A percentile compares a stretch with the other conserved stretches of the same genome.
Conservation (phyloP, 2,329 filamentous ascomycete genomes). For the Colletotrichum lentis region DNA sequence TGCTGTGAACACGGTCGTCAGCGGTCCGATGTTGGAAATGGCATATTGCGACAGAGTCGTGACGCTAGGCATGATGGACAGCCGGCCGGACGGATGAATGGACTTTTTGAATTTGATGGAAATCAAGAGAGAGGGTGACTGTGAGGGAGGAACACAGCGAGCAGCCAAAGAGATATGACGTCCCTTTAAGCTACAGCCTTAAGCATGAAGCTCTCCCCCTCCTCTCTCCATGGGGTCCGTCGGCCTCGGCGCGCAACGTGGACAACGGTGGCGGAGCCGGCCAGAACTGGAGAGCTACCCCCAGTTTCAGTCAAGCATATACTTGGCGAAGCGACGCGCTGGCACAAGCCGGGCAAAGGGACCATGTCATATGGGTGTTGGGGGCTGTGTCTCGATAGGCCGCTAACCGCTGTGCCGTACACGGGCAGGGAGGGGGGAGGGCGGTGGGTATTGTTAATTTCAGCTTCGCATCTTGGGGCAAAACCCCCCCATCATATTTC, state of each 20-base stretch:
- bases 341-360: constrained; percentile 7
- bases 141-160: too few relatives aligned
- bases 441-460: too few relatives aligned
- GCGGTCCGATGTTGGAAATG: constrained; percentile 37
- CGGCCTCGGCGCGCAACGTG: background rate
- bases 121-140: too few relatives aligned
- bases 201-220: background rate
- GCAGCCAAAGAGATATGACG: too few relatives aligned
- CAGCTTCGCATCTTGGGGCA: background rate
- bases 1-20: constrained; percentile 39
- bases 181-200: background rate
- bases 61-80: constrained; percentile 17
- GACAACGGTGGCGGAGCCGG: background rate
- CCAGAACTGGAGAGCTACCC: background rate
- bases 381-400: background rate
- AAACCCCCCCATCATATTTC: too few relatives aligned
- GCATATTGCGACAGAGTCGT: background rate
- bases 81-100: background rate
- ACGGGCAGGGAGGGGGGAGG: background rate
- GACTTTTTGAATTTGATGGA: background rate
- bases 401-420: constrained; percentile 22
- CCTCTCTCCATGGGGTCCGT: too few relatives aligned
- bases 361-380: background rate
- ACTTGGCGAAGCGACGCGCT: background rate
- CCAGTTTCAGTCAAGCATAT: background rate